These are phyloP conservation scores for Ceratocystis colombiana DNA, from an alignment of 2,329 filamentous ascomycete genomes.

Conservation along the genomic window DNA sequence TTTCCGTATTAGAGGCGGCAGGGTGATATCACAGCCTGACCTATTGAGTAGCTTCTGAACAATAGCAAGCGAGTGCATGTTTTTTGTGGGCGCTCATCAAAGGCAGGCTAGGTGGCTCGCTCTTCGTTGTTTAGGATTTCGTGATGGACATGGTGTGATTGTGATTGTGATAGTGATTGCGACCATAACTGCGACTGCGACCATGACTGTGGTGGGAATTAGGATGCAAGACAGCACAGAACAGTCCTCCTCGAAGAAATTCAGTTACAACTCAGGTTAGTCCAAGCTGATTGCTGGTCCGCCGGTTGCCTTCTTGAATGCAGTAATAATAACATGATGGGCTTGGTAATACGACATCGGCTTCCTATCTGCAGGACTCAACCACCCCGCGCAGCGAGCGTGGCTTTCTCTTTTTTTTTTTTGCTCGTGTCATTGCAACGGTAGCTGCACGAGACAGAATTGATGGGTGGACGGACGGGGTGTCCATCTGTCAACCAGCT, in stretches of 20 bases:
- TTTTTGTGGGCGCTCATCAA: background rate
- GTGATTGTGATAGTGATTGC: no score
- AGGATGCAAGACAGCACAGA: background rate
- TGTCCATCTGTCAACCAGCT: no score
- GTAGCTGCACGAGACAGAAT: background rate
- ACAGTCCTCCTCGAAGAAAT: background rate
- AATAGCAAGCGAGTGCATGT: background rate
- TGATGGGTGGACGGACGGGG: no score
- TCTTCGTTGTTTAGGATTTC: background rate
- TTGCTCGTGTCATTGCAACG: background rate
- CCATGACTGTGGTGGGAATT: no score
- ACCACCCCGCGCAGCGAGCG: background rate
- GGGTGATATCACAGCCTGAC: background rate
- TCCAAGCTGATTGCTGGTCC: background rate
- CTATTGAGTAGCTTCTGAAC: background rate
- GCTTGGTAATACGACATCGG: conserved; percentile 1
- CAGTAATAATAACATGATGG: background rate
- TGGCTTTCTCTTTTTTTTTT: background rate
- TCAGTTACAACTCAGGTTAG: background rate
- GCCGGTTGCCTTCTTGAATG: background rate
- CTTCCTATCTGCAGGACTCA: background rate
- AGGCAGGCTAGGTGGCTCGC: background rate
- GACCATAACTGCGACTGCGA: no score
- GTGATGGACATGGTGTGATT: no score
- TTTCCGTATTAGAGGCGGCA: background rate